phyloP scores from a whole-genome alignment of 345 rosid genomes.

The Moricandia moricandioides region DNA sequence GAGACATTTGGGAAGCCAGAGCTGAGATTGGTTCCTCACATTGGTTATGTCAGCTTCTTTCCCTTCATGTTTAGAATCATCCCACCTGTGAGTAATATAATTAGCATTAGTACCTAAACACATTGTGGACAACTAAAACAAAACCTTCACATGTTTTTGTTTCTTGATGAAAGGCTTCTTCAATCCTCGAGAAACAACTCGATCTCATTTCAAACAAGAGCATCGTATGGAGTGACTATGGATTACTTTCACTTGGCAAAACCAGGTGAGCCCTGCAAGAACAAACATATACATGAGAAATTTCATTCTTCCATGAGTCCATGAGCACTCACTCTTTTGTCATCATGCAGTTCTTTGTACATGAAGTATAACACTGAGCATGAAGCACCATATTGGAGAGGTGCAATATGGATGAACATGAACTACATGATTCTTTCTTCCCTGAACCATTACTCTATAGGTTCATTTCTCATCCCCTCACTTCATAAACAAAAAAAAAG shows the following conservation, averaged over 20 bases:
- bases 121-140: neutral
- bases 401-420: conserved; percentile 92
- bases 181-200: conserved; percentile 81
- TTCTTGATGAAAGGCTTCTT: conserved; percentile 53
- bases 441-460: conserved; percentile 70
- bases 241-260: conserved; percentile 91
- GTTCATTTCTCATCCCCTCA: conserved; percentile 35
- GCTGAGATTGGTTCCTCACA: conserved; percentile 77
- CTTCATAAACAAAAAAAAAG: neutral
- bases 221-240: conserved; percentile 76
- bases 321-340: neutral
- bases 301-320: neutral
- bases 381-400: conserved; percentile 96
- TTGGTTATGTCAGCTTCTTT: conserved; percentile 92
- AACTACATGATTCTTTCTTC: conserved; percentile 89
- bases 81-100: conserved; percentile 65
- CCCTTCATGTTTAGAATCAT: conserved; percentile 85
- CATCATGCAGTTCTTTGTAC: conserved; percentile 59
- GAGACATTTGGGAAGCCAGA: conserved; percentile 67
- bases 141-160: neutral
- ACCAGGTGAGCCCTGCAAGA: conserved; percentile 53
- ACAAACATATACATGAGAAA: neutral
- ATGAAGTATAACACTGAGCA: conserved; percentile 89
- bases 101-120: neutral
- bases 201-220: conserved; percentile 74